Evolutionary conservation across 352 stramenopile species (phyloP).

Genomic region (Phytopythium mirpurense): DNA sequence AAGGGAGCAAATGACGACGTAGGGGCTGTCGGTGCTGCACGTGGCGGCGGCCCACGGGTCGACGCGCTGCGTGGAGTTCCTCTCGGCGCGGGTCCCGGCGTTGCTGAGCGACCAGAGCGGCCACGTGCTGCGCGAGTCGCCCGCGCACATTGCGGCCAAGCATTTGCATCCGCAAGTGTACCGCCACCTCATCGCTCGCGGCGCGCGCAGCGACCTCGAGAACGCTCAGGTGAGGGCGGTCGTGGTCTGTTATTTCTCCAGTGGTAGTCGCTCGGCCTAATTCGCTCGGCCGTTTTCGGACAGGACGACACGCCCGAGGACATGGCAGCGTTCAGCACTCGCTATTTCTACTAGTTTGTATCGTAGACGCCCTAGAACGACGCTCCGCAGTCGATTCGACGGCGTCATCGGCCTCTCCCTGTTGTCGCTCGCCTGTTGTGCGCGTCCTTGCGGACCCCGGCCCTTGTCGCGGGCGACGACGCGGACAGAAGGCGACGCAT

Average conservation of each 20-base stretch:
- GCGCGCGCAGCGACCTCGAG: constrained; percentile 41
- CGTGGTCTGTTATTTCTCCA: neutral
- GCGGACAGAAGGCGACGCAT: constrained; percentile 30
- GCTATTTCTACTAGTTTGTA: constrained; percentile 1
- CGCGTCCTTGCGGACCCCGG: constrained; percentile 2
- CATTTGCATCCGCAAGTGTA: constrained; percentile 41
- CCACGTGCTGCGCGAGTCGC: constrained; percentile 38
- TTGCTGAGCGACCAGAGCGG: constrained; percentile 33
- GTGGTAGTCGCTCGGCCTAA: too few species aligned
- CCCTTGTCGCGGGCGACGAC: constrained; percentile 4
- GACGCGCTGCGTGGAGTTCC: constrained; percentile 41
- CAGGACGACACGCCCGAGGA: constrained; percentile 34
- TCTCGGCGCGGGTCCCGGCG: constrained; percentile 28
- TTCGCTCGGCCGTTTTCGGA: neutral
- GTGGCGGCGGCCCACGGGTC: constrained; percentile 43
- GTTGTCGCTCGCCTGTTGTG: neutral
- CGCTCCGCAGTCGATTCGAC: neutral
- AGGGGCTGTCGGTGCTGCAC: constrained; percentile 58
- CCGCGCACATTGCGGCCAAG: constrained; percentile 57
- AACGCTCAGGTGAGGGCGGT: constrained; percentile 41
- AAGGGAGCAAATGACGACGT: neutral
- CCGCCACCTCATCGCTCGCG: constrained; percentile 21
- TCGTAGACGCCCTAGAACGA: too few species aligned
- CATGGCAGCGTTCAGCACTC: constrained; percentile 3
- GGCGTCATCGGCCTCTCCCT: neutral